Conservation (phyloP, 768 basidiomycete species). For the Kwoniella mangroviensis region DNA sequence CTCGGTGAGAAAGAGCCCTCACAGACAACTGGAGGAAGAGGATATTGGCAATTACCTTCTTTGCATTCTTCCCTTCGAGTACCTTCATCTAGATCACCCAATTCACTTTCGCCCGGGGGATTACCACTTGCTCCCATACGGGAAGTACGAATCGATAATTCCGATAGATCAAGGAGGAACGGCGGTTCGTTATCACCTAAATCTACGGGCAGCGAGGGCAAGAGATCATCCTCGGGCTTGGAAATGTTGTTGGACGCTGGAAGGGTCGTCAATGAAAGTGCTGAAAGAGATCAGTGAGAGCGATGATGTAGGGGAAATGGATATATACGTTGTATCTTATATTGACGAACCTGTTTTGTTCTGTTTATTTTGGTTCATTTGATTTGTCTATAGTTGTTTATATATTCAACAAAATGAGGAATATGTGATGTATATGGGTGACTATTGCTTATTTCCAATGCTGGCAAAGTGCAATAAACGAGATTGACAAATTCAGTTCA, state of each 20-base stretch:
- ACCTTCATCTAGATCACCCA: conserved; percentile 15
- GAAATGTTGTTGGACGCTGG: conserved; percentile 32
- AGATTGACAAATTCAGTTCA: too few relatives aligned
- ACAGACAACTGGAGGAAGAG: conserved; percentile 5
- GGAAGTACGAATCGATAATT: conserved; percentile 15
- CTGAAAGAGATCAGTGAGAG: conserved; percentile 15
- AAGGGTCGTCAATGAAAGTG: conserved; percentile 20
- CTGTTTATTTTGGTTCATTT: not conserved
- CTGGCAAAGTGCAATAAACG: too few relatives aligned
- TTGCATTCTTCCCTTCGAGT: conserved; percentile 23
- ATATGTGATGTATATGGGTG: too few relatives aligned
- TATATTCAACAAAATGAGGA: not conserved
- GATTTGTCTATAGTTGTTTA: not conserved
- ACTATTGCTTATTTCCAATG: too few relatives aligned
- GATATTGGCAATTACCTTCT: conserved; percentile 26
- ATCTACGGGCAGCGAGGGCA: conserved; percentile 3
- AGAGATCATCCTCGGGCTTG: conserved; percentile 18
- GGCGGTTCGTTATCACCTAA: conserved; percentile 18
- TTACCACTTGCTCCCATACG: conserved; percentile 15
- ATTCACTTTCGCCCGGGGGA: not conserved
- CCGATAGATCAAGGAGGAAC: not conserved
- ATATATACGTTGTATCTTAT: conserved; percentile 3
- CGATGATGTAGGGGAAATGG: not conserved
- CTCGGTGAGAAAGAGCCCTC: conserved; percentile 2
- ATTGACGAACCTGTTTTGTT: not conserved